Evolutionary conservation across 169 alveolate genomes (phyloP).

Genomic region (Cryptosporidium xiaoi): DNA sequence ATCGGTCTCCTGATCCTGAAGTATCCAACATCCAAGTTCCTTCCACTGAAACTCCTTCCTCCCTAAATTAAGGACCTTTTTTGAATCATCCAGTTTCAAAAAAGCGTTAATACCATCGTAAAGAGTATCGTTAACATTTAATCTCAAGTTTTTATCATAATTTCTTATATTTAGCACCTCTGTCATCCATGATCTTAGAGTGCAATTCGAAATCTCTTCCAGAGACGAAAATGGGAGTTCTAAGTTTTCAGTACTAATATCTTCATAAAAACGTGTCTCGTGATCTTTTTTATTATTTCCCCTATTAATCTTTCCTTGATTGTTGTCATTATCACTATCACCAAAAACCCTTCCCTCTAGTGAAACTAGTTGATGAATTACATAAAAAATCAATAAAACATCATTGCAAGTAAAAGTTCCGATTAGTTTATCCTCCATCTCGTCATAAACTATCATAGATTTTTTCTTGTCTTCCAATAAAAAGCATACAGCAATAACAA

Average conservation of each 20-base stretch:
- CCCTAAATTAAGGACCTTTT: background rate
- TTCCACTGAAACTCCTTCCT: constrained; percentile 20
- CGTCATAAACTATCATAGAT: constrained; percentile 44
- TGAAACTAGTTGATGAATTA: constrained; percentile 16
- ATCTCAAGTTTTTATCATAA: background rate
- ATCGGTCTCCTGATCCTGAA: background rate
- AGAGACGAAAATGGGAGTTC: constrained; percentile 36
- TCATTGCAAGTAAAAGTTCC: constrained; percentile 64
- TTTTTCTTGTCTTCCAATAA: constrained; percentile 58
- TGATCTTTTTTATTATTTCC: too few species aligned
- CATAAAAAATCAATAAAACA: constrained; percentile 32
- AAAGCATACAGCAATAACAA: constrained; percentile 34
- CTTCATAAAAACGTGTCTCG: too few species aligned
- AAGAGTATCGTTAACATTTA: constrained; percentile 6
- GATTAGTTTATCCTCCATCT: constrained; percentile 1
- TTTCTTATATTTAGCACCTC: constrained; percentile 4
- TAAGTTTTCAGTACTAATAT: too few species aligned
- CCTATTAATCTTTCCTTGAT: background rate
- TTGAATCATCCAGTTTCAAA: constrained; percentile 11
- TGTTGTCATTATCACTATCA: background rate
- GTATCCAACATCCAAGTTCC: constrained; percentile 49
- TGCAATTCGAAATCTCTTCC: constrained; percentile 43
- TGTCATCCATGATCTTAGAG: constrained; percentile 30
- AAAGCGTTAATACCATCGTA: constrained; percentile 45
- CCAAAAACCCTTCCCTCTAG: background rate